phyloP scores from a whole-genome alignment of 108 stramenopile genomes.

The Fragilaria radians region DNA sequence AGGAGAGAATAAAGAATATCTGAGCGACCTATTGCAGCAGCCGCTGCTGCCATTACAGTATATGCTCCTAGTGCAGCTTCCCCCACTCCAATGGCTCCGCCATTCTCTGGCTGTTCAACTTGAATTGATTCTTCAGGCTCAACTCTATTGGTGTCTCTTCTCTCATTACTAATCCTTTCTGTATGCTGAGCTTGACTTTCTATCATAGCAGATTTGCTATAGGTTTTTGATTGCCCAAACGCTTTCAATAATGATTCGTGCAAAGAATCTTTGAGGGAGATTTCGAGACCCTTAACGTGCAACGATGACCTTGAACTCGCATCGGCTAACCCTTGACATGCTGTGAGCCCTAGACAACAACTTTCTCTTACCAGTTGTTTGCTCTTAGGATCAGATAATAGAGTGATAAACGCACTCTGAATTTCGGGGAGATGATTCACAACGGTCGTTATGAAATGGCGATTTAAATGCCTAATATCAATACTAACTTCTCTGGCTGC shows the following conservation, averaged over 20 bases:
- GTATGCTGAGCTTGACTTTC: constrained; percentile 56
- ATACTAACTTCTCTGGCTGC: constrained; percentile 30
- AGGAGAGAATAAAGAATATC: constrained; percentile 75
- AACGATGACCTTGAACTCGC: constrained; percentile 6
- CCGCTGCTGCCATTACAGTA: constrained; percentile 75
- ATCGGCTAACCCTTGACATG: constrained; percentile 53
- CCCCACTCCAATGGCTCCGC: constrained; percentile 65
- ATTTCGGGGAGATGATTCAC: constrained; percentile 32
- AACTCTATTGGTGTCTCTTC: constrained; percentile 7
- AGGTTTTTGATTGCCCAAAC: constrained; percentile 78
- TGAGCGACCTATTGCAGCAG: constrained; percentile 49
- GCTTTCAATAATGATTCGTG: constrained; percentile 53
- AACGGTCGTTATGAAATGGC: constrained; percentile 36
- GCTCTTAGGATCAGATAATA: constrained; percentile 69
- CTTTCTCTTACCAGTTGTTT: constrained; percentile 76
- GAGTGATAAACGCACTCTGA: constrained; percentile 58
- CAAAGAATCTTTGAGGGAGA: constrained; percentile 20
- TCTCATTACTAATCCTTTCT: constrained; percentile 22
- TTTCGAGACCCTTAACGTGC: neutral
- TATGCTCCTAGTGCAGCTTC: constrained; percentile 83
- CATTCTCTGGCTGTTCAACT: constrained; percentile 40
- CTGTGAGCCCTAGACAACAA: constrained; percentile 72
- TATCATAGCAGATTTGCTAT: constrained; percentile 72
- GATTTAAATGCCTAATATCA: constrained; percentile 1
- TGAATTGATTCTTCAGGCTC: constrained; percentile 12